Evolutionary conservation across 768 basidiomycete species (phyloP), one percentile per base, ranked within the genome.

Genomic region (Filobasidium floriforme): DNA sequence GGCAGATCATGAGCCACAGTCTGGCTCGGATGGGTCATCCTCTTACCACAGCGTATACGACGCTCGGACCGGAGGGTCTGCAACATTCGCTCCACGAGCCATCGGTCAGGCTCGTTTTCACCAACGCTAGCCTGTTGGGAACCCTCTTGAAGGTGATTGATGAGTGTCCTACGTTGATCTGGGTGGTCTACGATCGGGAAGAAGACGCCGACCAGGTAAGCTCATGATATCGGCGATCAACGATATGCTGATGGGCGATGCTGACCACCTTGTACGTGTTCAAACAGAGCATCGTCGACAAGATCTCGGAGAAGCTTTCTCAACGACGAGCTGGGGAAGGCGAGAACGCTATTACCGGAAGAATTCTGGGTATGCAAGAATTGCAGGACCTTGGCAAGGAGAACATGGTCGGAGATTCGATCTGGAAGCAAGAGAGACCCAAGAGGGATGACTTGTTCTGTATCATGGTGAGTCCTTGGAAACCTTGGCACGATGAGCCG

Each of bases 21-120:
- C 72, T 74, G 64, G 71, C 70, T 18, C 62, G 76, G 55, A 67
- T 76, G 24, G 74, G 76, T 1, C 72, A 73, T 52, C 69, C 71
- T 37, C 70, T 78, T 61, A 78, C 73, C 7, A 78, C 77, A 0
- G 77, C 77, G 6, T 77, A 79, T 66, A 75, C 75, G 15, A 77
- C 77, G 0, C 66, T 78, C 22, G 77, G 77, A 2, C 69, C 72
- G 46, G 73, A 75, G 51, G 75, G 93, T 57, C 85, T 99, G 18
- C 81, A 87, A 0, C 90, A 94, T 75, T 92, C 93, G 0, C 85
- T 96, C 66, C 88, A 88, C 73, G 87, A 90, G 73, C 90, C 93
- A 0, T 82, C 87, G 46, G 91, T 89, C 63, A 82, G 86, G 29
- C 88, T 87, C 65, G 80, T 93, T 70, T 94, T 89, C 80, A 93